Conservation (phyloP, 306 rosid species). For the Citrullus mucosospermus region DNA sequence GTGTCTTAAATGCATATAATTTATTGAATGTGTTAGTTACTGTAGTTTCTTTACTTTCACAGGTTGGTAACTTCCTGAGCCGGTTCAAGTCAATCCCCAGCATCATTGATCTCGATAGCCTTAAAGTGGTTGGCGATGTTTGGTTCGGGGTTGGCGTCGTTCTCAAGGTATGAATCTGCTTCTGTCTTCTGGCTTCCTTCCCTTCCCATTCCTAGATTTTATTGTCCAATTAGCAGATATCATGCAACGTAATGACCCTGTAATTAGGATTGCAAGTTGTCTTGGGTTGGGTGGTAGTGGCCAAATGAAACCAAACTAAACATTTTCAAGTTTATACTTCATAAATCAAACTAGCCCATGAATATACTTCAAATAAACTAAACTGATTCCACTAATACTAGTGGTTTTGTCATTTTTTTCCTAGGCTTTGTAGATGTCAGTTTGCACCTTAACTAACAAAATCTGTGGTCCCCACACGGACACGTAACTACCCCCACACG, state of each 20-base stretch:
- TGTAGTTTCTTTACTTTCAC: conserved; percentile 2
- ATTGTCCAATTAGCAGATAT: background rate
- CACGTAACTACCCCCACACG: background rate
- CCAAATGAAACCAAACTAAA: background rate
- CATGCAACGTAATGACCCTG: background rate
- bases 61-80: conserved; percentile 76
- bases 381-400: background rate
- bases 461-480: background rate
- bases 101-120: conserved; percentile 71
- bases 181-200: background rate
- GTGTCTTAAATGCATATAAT: conserved; percentile 4
- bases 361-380: background rate
- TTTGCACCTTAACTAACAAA: background rate
- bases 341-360: background rate
- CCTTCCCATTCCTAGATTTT: background rate
- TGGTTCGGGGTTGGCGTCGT: conserved; percentile 68
- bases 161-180: conserved; percentile 55
- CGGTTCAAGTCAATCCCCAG: conserved; percentile 94
- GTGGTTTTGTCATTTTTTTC: background rate
- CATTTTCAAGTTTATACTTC: background rate
- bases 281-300: background rate
- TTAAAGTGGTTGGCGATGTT: conserved; percentile 85
- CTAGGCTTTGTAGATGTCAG: background rate
- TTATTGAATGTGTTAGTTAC: conserved; percentile 10
- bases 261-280: background rate